Evolutionary conservation across 2,329 filamentous ascomycete species (phyloP), one percentile per base, ranked within the genome.

Genomic region (Talaromyces islandicus): DNA sequence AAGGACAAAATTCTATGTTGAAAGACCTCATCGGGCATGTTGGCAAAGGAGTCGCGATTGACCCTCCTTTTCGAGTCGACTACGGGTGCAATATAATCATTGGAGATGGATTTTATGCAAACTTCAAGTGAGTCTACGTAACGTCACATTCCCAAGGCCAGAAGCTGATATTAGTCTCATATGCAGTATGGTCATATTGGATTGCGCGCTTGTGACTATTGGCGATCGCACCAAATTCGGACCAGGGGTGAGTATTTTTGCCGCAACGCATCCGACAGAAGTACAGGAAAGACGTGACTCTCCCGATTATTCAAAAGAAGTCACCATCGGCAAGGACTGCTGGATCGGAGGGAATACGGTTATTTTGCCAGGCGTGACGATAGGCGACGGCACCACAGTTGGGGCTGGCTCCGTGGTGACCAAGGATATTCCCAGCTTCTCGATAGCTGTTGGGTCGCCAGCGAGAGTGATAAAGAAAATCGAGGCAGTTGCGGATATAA

Each of bases 101-200:
- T 41, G 66, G 61, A 3, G 59, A 62, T 10, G 32, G 38, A 5
- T 64, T 66, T 17, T 68, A 65, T 38, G 64, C 64, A 19, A 66
- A 67, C 12, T 67, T 67, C 43, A 61, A 62, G 59, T 65, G 32
- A 17, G 59, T 62, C 7, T 9, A 12, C 12, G 2, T 11, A 19
- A 10, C 24, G 32, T 17, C 32, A 35, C 11, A 11, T 14, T 11
- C 7, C 4, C 4, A 11, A 53, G 24, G 17, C 14, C 17, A 19
- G 32, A 24, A 48, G 27, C 50, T 58, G n/a, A 58, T 24, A 30
- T 54, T 12, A 24, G 4, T 27, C 77, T 38, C 35, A 17, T n/a
- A 11, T 85, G 85, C 68, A 88, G 87, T 65, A 78, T 83, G n/a
- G 65, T 76, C 0, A 77, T 83, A 38, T 68, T 83, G 19, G 81